Evolutionary conservation across 1,284 basidiomycete species (phyloP).

Genomic region (Cryptococcus sp.): DNA sequence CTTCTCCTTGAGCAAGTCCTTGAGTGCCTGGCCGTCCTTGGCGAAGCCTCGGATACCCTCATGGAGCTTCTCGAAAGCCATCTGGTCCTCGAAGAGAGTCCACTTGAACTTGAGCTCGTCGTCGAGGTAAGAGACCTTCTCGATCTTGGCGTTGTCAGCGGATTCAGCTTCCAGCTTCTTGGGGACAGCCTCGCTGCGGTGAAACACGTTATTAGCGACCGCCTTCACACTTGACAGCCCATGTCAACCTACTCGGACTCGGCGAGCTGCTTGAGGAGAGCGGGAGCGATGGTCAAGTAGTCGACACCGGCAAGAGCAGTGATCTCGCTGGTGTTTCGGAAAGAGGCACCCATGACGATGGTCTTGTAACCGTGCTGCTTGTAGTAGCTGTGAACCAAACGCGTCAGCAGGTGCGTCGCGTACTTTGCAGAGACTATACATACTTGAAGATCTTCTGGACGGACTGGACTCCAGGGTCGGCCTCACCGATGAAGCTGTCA

Average conservation of each 20-base stretch:
- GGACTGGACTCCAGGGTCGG: slow-evolving; percentile 93
- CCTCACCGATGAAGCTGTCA: slow-evolving; percentile 72
- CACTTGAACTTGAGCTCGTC: slow-evolving; percentile 96
- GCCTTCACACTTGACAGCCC: slow-evolving; percentile 57
- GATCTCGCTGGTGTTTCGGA: slow-evolving; percentile 95
- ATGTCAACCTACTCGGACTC: slow-evolving; percentile 59
- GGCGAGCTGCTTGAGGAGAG: slow-evolving; percentile 89
- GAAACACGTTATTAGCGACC: slow-evolving; percentile 82
- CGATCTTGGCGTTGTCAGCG: slow-evolving; percentile 63
- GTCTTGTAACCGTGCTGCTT: slow-evolving; percentile 98
- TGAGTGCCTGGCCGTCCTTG: slow-evolving; percentile 89
- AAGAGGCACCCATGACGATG: slow-evolving; percentile 99
- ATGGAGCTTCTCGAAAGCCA: slow-evolving; percentile 93
- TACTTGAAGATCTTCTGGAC: slow-evolving; percentile 92
- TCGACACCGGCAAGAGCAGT: slow-evolving; percentile 93
- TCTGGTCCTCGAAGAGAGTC: slow-evolving; percentile 83
- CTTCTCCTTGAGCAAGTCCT: slow-evolving; percentile 78
- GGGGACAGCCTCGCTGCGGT: slow-evolving; percentile 67
- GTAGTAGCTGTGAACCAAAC: slow-evolving; percentile 68
- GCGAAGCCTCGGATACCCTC: slow-evolving; percentile 98
- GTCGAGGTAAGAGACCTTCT: slow-evolving; percentile 85
- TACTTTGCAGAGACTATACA: slow-evolving; percentile 13
- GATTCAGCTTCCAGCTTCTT: slow-evolving; percentile 75
- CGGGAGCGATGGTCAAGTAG: slow-evolving; percentile 92
- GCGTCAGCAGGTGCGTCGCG: slow-evolving; percentile 4